phyloP scores from a whole-genome alignment of 2,329 filamentous ascomycete species.

The Exophiala mesophila region DNA sequence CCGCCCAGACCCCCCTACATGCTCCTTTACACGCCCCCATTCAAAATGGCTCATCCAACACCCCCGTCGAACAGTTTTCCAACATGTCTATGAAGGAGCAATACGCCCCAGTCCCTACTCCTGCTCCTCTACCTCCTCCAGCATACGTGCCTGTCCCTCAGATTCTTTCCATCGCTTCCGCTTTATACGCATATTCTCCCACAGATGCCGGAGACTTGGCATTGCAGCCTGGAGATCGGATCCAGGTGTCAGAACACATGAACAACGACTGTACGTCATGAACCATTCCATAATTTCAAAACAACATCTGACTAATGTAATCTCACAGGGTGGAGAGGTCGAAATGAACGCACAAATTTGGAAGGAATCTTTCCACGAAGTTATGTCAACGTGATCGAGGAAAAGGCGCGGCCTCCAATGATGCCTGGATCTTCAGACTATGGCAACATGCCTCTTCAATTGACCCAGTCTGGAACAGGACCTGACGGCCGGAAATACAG shows the following conservation, averaged over 20 bases:
- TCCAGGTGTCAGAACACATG: constrained; percentile 85
- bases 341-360: constrained; percentile 72
- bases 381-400: constrained; percentile 71
- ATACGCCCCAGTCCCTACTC: constrained; percentile 41
- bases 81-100: constrained; percentile 41
- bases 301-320: constrained; percentile 7
- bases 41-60: constrained; percentile 31
- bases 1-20: constrained; percentile 51
- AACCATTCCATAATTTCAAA: not conserved
- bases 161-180: constrained; percentile 67
- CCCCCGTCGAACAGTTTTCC: constrained; percentile 37
- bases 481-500: constrained; percentile 43
- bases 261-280: constrained; percentile 71
- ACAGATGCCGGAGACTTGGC: constrained; percentile 76
- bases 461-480: constrained; percentile 53
- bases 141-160: constrained; percentile 47
- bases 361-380: constrained; percentile 94
- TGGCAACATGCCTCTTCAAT: constrained; percentile 68
- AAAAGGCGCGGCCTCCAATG: constrained; percentile 45
- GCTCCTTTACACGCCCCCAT: constrained; percentile 32
- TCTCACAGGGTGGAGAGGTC: constrained; percentile 69
- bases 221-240: constrained; percentile 72
- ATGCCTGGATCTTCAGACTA: constrained; percentile 39
- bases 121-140: constrained; percentile 45
- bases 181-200: constrained; percentile 77